Evolutionary conservation across 148 eudicot species (phyloP).

Genomic region (Tetragonia tetragonoides): DNA sequence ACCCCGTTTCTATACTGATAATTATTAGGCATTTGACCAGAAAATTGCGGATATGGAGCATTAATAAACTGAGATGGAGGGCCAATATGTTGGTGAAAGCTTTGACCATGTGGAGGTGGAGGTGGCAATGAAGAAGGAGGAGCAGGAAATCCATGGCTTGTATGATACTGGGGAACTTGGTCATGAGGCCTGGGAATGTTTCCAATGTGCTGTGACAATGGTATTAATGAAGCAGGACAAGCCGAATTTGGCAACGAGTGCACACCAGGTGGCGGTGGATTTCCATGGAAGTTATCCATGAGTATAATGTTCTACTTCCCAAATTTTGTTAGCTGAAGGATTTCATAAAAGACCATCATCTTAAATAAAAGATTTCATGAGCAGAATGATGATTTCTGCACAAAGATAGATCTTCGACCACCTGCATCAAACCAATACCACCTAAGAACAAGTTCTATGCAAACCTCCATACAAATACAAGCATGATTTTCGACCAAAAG

Average conservation of each 20-base stretch:
- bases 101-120: slow-evolving; percentile 32
- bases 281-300: slow-evolving; percentile 52
- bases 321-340: background rate
- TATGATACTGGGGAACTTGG: slow-evolving; percentile 35
- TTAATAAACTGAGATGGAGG: slow-evolving; percentile 33
- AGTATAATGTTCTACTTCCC: background rate
- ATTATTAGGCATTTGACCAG: slow-evolving; percentile 36
- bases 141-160: slow-evolving; percentile 31
- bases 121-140: slow-evolving; percentile 26
- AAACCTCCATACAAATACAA: no score
- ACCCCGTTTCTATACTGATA: slow-evolving; percentile 35
- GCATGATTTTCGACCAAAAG: background rate
- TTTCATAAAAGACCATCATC: background rate
- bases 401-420: background rate
- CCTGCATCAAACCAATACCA: background rate
- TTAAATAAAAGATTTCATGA: background rate
- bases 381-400: background rate
- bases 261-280: slow-evolving; percentile 82
- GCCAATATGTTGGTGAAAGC: slow-evolving; percentile 30
- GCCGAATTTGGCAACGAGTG: slow-evolving; percentile 34
- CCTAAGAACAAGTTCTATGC: background rate
- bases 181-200: slow-evolving; percentile 30
- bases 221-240: slow-evolving; percentile 13
- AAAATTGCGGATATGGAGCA: slow-evolving; percentile 30
- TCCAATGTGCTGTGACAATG: slow-evolving; percentile 41